Evolutionary conservation across 768 basidiomycete genomes (phyloP), one percentile per base, ranked within the genome.

Genomic region (Naematelia encephala): DNA sequence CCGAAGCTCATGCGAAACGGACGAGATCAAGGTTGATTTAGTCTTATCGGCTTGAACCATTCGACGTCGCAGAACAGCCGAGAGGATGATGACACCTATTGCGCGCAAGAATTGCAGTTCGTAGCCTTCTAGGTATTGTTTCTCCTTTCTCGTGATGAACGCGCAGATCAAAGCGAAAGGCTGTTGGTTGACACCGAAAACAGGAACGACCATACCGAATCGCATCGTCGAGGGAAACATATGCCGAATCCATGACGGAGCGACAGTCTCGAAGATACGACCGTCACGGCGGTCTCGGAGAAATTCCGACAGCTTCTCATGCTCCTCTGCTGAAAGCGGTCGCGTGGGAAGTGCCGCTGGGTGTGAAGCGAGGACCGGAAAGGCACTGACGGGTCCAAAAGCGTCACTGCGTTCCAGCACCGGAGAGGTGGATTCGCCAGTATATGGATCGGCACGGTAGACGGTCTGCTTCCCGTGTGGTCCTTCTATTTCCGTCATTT

Each of bases 1-100:
- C 46, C 80, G 66, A 1, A 75, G 61, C 47, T 73, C 70, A 66
- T 73, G 72, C 23, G 63, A 60, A 57, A 74, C 66, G 1, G 64
- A 66, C 3, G 62, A 67, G 39, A 73, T 73, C 21, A 73, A 50
- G 34, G 67, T 60, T 23, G 57, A 60, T 51, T 94, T 96, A 1
- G 92, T 88, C 72, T 94, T 93, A 74, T 97, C 93, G 16, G 93
- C 93, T 2, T 94, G 81, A 34, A 90, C 87, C 90, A 96, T 93
- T 23, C 91, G 81, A 56, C 90, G 84, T 76, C 96, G 93, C 48
- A 96, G 82, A 4, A 93, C 90, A 11, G 91, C 91, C 29, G 90
- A 91, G 30, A 96, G 81, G 52, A 96, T 93, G 62, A 96, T 92
- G 29, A 96, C 91, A 13, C 88, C 90, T 63, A 94, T 92, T 16